phyloP scores from a whole-genome alignment of 768 basidiomycete genomes.

The Boletus reticulatus region DNA sequence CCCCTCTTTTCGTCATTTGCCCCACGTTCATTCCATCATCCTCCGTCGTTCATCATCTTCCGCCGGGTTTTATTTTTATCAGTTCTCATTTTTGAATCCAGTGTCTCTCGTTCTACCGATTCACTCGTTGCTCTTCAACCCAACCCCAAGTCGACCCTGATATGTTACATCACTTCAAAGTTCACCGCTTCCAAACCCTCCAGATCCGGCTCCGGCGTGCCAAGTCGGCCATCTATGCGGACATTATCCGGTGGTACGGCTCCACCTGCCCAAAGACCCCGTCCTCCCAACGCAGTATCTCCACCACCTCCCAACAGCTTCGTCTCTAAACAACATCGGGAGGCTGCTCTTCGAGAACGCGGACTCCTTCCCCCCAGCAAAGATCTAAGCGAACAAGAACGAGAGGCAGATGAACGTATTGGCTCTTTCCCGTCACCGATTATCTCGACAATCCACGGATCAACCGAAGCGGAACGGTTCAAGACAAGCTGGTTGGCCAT shows the following conservation, averaged over 20 bases:
- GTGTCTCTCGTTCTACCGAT: neutral
- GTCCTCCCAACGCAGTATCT: slow-evolving; percentile 6
- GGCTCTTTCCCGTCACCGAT: slow-evolving; percentile 35
- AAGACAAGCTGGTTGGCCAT: slow-evolving; percentile 53
- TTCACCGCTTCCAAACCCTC: slow-evolving; percentile 23
- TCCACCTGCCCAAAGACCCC: neutral
- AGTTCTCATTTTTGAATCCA: slow-evolving; percentile 3
- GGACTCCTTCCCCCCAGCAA: slow-evolving; percentile 51
- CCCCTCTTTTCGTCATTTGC: neutral
- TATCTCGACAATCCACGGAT: slow-evolving; percentile 11
- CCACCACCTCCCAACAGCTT: slow-evolving; percentile 22
- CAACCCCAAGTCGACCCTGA: slow-evolving; percentile 15
- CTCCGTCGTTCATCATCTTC: neutral
- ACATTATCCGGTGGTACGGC: slow-evolving; percentile 2
- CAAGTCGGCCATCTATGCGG: slow-evolving; percentile 14
- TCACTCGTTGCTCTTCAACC: neutral
- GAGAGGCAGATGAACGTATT: slow-evolving; percentile 42
- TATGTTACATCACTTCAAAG: slow-evolving; percentile 32
- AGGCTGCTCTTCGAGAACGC: slow-evolving; percentile 59
- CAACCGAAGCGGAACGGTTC: slow-evolving; percentile 50
- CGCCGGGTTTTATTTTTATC: neutral
- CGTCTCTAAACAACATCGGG: slow-evolving; percentile 26
- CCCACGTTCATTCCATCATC: neutral
- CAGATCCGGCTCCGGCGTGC: slow-evolving; percentile 6
- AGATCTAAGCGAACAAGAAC: slow-evolving; percentile 37